Evolutionary conservation across 2,329 filamentous ascomycete genomes (phyloP).

Genomic region (Neofusicoccum umdonicola): DNA sequence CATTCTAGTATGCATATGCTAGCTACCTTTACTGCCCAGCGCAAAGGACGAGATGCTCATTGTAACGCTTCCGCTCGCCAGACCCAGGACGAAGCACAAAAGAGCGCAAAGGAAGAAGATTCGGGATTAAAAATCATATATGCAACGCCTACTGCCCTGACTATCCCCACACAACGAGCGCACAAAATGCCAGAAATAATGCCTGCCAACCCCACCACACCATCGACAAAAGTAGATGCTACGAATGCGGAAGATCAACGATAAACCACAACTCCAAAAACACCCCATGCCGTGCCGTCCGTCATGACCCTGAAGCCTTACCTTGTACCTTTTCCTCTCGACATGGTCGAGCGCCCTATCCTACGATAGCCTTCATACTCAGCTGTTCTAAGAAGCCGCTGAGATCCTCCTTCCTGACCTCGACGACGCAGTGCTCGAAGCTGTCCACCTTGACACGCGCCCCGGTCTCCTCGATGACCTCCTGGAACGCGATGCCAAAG

Average conservation of each 20-base stretch:
- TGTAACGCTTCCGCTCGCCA: too few relatives aligned
- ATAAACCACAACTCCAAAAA: background rate
- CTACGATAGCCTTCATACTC: conserved; percentile 84
- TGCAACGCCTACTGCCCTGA: background rate
- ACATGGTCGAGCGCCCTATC: conserved; percentile 23
- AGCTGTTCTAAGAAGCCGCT: conserved; percentile 85
- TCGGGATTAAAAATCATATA: background rate
- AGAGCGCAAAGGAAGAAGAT: background rate
- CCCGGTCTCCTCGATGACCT: conserved; percentile 88
- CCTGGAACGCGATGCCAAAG: conserved; percentile 93
- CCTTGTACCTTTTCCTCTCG: background rate
- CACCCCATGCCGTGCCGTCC: background rate
- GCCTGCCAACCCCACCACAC: background rate
- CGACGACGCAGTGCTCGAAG: conserved; percentile 95
- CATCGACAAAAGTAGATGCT: background rate
- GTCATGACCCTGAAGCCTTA: background rate
- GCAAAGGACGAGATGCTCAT: too few relatives aligned
- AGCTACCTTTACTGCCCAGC: too few relatives aligned
- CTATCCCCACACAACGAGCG: background rate
- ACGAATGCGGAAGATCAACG: background rate
- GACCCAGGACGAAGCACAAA: background rate
- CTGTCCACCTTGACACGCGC: conserved; percentile 89
- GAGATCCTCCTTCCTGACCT: conserved; percentile 95
- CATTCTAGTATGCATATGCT: background rate
- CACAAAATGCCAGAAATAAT: background rate